These are phyloP conservation scores for Fraxinus baroniana DNA, from an alignment of 305 asterid species.

Conservation along the genomic window DNA sequence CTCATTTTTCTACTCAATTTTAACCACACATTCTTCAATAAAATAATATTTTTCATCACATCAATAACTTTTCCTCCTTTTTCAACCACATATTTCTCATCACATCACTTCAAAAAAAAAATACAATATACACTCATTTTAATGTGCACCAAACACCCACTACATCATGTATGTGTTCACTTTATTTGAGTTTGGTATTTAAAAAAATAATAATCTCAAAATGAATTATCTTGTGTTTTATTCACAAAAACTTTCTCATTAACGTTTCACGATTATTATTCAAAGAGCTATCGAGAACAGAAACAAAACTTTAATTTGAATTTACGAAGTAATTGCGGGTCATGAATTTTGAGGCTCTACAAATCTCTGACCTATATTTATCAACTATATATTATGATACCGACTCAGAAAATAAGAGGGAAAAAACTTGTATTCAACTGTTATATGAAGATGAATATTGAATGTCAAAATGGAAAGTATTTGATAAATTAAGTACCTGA, in stretches of 20 bases:
- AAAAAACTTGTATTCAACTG: neutral
- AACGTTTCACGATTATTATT: neutral
- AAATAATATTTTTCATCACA: too few relatives aligned
- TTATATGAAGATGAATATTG: neutral
- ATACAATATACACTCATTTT: too few relatives aligned
- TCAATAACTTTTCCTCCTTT: too few relatives aligned
- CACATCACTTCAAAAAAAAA: too few relatives aligned
- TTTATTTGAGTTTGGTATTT: neutral
- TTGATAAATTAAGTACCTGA: conserved; percentile 35
- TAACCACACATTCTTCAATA: too few relatives aligned
- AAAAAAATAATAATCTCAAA: neutral
- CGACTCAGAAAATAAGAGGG: neutral
- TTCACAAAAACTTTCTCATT: neutral
- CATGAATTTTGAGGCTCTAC: neutral
- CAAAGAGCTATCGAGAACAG: neutral
- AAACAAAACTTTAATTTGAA: neutral
- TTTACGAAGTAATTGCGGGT: neutral
- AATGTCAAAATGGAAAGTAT: neutral
- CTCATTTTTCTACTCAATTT: too few relatives aligned
- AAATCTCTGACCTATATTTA: neutral
- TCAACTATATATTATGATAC: neutral
- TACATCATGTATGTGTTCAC: neutral
- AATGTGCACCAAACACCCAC: too few relatives aligned
- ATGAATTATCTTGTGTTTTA: neutral
- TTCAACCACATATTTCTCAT: too few relatives aligned